Base-by-base conservation (phyloP, 1,284 basidiomycete genomes). In the Apiotrichum siamense region DNA sequence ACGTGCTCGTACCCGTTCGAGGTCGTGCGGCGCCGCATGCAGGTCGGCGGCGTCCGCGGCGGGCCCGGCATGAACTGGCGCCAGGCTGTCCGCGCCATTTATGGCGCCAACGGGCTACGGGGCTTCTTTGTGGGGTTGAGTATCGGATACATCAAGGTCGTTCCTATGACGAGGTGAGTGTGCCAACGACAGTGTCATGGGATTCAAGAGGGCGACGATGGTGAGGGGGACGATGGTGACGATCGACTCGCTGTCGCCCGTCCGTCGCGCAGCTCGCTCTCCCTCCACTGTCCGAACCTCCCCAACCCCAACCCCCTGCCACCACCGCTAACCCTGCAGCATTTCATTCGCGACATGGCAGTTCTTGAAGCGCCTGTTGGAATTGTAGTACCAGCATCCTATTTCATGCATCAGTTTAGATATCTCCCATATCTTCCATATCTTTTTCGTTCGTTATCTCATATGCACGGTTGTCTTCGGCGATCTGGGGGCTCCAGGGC, bases 1-100 rank as follows among this genome's bases (percentile, higher is more conserved):
- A 96, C 93, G 0, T 83, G 83, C 4, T 91, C 90, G 20, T 99
- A 99, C 68, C 96, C 96, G 1, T 91, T 98, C 65, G 96, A 99
- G 70, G 87, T 99, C 44, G 80, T 97, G 31, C 80, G 96, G 36
- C 78, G 96, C 49, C 79, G 91, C 51, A 96, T 97, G 88, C 96
- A 99, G 74, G 90, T 98, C 4, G 93, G 92, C 12, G 94, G 92
- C 1, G 85, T 84, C 39, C 55, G 62, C 17, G 88, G 86, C 1
- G 64, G 65, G 12, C 47, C 35, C 1, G 69, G 70, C 4, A 70
- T 92, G 33, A 79, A 81, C 10, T 89, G 87, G 82, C 79, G 80
- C 51, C 88, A 94, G 73, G 90, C 88, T 0, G 79, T 84, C 15
- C 69, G 72, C 36, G 75, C 76, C 15, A 83, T 99, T 20, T 96